These are phyloP conservation scores for Phytophthora melonis DNA, from an alignment of 352 stramenopile species.

Conservation along the genomic window DNA sequence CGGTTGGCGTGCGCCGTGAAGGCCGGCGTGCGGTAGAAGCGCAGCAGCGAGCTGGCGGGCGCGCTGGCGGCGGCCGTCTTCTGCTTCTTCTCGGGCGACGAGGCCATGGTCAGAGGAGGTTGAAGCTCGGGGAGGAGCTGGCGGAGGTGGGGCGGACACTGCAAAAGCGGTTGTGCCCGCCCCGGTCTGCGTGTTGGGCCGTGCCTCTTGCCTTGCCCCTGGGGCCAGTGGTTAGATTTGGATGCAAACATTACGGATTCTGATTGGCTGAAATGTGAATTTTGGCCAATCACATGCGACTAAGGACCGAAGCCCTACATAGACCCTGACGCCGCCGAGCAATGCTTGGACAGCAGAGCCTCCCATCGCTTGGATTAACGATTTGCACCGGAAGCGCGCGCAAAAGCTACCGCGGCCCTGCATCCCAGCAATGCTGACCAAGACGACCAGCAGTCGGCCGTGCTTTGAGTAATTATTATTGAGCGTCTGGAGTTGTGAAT, in stretches of 20 bases:
- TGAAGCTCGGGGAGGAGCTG: conserved; percentile 26
- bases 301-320: neutral
- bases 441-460: no score
- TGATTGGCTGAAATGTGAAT: neutral
- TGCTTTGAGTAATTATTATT: no score
- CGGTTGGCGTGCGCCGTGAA: conserved; percentile 73
- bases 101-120: conserved; percentile 44
- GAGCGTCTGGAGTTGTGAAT: no score
- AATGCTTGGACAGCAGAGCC: conserved; percentile 27
- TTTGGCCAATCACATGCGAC: conserved; percentile 6
- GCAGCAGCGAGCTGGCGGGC: conserved; percentile 53
- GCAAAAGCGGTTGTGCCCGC: conserved; percentile 21
- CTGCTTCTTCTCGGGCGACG: conserved; percentile 73
- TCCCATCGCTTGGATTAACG: conserved; percentile 5
- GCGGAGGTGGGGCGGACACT: conserved; percentile 23
- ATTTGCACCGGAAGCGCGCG: conserved; percentile 6
- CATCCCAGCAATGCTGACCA: conserved; percentile 3
- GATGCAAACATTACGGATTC: conserved; percentile 11
- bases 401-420: neutral
- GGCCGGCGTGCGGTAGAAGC: conserved; percentile 82
- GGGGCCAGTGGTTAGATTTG: conserved; percentile 7
- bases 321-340: neutral
- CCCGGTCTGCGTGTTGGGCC: conserved; percentile 2
- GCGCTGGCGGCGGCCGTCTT: conserved; percentile 47
- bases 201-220: no score